Evolutionary conservation across 176 grass and related monocot genomes (phyloP).

Genomic region (Oryza coarctata): DNA sequence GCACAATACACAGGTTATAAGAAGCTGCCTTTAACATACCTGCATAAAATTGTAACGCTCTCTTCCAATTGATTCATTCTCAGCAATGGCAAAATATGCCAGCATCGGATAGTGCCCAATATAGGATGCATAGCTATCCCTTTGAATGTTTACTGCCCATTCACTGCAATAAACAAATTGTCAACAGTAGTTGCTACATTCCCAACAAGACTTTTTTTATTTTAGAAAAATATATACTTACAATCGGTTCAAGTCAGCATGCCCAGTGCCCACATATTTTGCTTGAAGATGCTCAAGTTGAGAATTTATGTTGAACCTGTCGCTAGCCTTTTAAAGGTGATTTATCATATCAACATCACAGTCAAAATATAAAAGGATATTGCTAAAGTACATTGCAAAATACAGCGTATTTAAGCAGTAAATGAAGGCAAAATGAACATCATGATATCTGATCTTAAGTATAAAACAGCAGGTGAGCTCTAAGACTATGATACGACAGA

Average conservation of each 20-base stretch:
- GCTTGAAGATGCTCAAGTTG: slow-evolving; percentile 99
- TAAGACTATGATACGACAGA: neutral
- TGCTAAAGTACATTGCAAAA: neutral
- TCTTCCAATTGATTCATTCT: slow-evolving; percentile 96
- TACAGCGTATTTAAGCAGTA: neutral
- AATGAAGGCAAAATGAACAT: slow-evolving; percentile 1
- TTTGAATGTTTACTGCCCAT: slow-evolving; percentile 94
- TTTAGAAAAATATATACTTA: slow-evolving; percentile 36
- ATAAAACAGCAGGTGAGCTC: neutral
- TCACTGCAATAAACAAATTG: slow-evolving; percentile 61
- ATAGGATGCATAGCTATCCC: slow-evolving; percentile 92
- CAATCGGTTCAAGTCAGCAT: slow-evolving; percentile 91
- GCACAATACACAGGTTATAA: neutral
- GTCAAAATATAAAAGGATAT: neutral
- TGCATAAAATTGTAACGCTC: slow-evolving; percentile 94
- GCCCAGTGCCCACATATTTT: slow-evolving; percentile 93
- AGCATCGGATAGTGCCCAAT: slow-evolving; percentile 88
- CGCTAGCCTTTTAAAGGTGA: slow-evolving; percentile 62
- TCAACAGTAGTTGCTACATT: neutral
- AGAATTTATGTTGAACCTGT: slow-evolving; percentile 98
- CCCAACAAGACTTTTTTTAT: neutral
- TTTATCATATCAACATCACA: slow-evolving; percentile 3
- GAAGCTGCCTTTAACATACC: slow-evolving; percentile 39
- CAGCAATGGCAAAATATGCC: slow-evolving; percentile 79
- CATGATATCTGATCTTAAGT: neutral